A percentile compares a stretch with the other conserved stretches of the same genome.
Conservation (phyloP, 768 basidiomycete species). For the Mycena belliarum region DNA sequence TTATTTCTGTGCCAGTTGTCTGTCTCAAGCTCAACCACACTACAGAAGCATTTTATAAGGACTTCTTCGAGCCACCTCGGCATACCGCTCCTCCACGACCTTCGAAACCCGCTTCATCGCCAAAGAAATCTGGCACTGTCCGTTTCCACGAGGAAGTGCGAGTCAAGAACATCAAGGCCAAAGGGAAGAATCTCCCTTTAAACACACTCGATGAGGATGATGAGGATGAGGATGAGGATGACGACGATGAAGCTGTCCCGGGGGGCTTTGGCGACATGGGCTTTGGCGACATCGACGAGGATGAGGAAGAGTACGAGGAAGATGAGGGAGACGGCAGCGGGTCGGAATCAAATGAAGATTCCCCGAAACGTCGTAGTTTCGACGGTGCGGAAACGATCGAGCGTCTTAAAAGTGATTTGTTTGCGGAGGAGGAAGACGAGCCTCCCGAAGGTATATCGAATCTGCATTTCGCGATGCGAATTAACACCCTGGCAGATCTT, state of each 20-base stretch:
- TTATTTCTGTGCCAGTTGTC: background rate
- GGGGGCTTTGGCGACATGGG: slow-evolving; percentile 35
- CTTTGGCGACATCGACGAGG: slow-evolving; percentile 36
- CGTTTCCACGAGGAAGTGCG: slow-evolving; percentile 81
- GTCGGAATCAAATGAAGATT: slow-evolving; percentile 27
- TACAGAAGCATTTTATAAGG: slow-evolving; percentile 68
- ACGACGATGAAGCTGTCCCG: slow-evolving; percentile 47
- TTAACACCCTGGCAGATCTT: slow-evolving; percentile 43
- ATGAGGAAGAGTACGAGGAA: slow-evolving; percentile 33
- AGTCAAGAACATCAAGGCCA: slow-evolving; percentile 77
- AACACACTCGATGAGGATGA: slow-evolving; percentile 37
- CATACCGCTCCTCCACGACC: slow-evolving; percentile 21
- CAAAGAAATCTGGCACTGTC: slow-evolving; percentile 48
- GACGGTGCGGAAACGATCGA: slow-evolving; percentile 54
- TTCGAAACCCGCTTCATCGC: slow-evolving; percentile 22
- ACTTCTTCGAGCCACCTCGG: slow-evolving; percentile 77
- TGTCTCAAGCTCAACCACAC: slow-evolving; percentile 5
- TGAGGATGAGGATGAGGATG: slow-evolving; percentile 27
- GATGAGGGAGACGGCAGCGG: slow-evolving; percentile 28
- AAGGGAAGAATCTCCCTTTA: slow-evolving; percentile 64
- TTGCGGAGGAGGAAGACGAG: slow-evolving; percentile 71
- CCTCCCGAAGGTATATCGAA: slow-evolving; percentile 28
- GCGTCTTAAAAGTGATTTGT: slow-evolving; percentile 75
- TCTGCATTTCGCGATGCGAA: slow-evolving; percentile 11
- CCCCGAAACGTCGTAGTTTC: background rate